Evolutionary conservation across 768 basidiomycete genomes (phyloP).

Genomic region (Xanthoconium purpureum): DNA sequence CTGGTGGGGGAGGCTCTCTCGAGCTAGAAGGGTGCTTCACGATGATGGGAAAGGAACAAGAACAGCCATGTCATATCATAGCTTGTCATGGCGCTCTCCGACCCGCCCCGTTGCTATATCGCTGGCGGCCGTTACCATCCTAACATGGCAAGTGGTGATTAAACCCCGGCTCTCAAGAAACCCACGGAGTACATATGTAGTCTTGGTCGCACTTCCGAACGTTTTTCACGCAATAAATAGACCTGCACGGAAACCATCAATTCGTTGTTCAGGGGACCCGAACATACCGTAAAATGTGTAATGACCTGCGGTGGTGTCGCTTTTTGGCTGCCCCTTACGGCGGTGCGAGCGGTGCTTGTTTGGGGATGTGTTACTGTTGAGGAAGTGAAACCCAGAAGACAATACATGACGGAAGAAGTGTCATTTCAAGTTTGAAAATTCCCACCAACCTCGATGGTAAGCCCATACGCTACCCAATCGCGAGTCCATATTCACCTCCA

Average conservation of each 20-base stretch:
- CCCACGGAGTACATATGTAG: neutral
- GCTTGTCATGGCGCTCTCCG: neutral
- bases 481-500: conserved; percentile 1
- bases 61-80: conserved; percentile 4
- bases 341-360: neutral
- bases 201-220: neutral
- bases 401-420: neutral
- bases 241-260: neutral
- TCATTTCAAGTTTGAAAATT: neutral
- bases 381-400: neutral
- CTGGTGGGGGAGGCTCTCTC: conserved; percentile 19
- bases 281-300: neutral
- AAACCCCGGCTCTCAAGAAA: neutral
- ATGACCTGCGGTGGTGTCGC: neutral
- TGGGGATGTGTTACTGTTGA: neutral
- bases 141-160: neutral
- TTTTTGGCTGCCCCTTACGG: neutral
- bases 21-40: conserved; percentile 7
- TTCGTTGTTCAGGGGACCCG: neutral
- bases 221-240: neutral
- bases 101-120: conserved; percentile 17
- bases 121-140: conserved; percentile 19
- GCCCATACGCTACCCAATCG: neutral
- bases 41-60: conserved; percentile 28
- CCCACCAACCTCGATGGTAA: conserved; percentile 16